Conservation (phyloP, 352 stramenopile species). For the Phytopythium litorale region DNA sequence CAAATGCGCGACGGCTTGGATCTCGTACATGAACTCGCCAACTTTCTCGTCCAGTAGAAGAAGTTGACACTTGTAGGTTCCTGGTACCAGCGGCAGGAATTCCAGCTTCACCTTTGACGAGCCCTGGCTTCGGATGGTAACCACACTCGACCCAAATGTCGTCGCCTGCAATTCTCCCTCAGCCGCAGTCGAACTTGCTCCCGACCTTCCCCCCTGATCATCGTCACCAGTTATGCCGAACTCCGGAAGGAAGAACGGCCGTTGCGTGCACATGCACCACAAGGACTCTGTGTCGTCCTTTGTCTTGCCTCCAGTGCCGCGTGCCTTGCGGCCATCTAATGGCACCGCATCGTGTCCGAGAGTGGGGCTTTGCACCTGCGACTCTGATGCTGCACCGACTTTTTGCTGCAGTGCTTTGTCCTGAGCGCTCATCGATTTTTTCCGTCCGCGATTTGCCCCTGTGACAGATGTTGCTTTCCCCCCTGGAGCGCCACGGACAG, state of each 20-base stretch:
- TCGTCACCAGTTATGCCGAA: slow-evolving; percentile 27
- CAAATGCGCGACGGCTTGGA: slow-evolving; percentile 78
- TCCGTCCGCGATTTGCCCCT: not conserved
- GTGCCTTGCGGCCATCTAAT: not conserved
- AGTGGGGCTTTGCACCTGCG: not conserved
- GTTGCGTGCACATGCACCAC: slow-evolving; percentile 65
- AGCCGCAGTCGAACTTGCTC: not conserved
- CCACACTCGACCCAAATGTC: not conserved
- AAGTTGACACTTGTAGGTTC: slow-evolving; percentile 88
- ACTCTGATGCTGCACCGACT: not conserved
- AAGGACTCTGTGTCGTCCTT: slow-evolving; percentile 37
- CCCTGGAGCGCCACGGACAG: not conserved
- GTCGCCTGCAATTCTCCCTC: slow-evolving; percentile 2
- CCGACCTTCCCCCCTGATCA: not conserved
- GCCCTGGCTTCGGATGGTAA: slow-evolving; percentile 42
- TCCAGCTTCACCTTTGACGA: slow-evolving; percentile 78
- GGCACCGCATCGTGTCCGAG: not conserved
- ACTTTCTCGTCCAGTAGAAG: slow-evolving; percentile 90
- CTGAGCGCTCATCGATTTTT: not conserved
- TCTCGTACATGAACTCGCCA: slow-evolving; percentile 93
- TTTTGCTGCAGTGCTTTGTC: not conserved
- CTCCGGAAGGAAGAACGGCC: slow-evolving; percentile 74
- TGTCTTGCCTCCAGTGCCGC: not conserved
- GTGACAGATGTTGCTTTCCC: not conserved
- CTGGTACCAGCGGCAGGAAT: slow-evolving; percentile 86